Evolutionary conservation across 148 eudicot genomes (phyloP).

Genomic region (Rhododendron ferrugineum): DNA sequence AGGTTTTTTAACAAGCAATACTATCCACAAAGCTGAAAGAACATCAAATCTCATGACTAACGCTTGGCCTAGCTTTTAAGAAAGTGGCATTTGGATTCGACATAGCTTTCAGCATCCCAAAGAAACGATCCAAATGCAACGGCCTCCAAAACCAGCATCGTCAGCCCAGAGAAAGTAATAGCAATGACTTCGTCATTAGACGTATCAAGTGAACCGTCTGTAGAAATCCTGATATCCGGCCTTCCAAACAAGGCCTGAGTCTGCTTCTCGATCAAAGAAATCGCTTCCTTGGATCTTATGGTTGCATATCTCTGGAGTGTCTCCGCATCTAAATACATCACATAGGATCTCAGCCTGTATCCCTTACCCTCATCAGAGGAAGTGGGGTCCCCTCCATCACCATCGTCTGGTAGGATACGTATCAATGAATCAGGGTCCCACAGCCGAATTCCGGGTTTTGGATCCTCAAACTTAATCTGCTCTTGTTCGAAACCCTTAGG

Average conservation of each 20-base stretch:
- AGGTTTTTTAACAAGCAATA: neutral
- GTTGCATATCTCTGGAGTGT: constrained; percentile 91
- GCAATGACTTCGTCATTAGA: constrained; percentile 51
- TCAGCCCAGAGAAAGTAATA: constrained; percentile 56
- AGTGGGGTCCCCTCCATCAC: constrained; percentile 27
- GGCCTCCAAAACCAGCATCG: constrained; percentile 83
- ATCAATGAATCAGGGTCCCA: constrained; percentile 76
- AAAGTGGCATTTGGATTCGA: constrained; percentile 69
- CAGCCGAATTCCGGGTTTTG: constrained; percentile 32
- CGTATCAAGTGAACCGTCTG: constrained; percentile 59
- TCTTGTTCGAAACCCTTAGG: constrained; percentile 55
- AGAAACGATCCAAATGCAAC: constrained; percentile 90
- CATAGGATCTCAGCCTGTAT: constrained; percentile 69
- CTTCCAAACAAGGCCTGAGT: constrained; percentile 93
- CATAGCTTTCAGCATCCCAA: constrained; percentile 89
- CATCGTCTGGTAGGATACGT: constrained; percentile 52
- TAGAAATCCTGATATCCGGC: constrained; percentile 66
- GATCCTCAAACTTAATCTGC: constrained; percentile 28
- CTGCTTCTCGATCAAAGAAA: constrained; percentile 84
- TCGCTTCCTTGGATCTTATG: constrained; percentile 81
- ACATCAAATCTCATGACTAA: neutral
- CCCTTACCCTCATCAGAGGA: constrained; percentile 37
- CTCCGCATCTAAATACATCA: constrained; percentile 86
- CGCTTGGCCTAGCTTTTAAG: constrained; percentile 30
- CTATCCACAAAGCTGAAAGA: neutral